Conservation (phyloP, 2,329 filamentous ascomycete genomes). For the Pyrenochaeta sp. region DNA sequence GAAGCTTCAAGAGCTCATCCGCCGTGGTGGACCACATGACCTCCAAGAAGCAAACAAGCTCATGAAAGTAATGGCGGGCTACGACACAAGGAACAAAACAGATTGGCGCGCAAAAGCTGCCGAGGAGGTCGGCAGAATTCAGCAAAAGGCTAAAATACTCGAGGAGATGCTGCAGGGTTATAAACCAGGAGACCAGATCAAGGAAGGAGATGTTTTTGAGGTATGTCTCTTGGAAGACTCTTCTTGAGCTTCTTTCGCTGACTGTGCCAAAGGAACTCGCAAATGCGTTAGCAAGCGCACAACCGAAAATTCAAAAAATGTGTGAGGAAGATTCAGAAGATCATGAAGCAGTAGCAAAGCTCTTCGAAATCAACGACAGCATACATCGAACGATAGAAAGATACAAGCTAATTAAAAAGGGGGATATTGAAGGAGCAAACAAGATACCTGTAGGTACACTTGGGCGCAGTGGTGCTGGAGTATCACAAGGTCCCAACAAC, state of each 20-base stretch:
- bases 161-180: conserved; percentile 93
- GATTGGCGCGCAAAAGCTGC: conserved; percentile 98
- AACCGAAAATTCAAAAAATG: conserved; percentile 99
- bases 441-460: conserved; percentile 85
- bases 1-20: conserved; percentile 97
- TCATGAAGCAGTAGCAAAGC: conserved; percentile 90
- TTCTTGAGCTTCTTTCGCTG: conserved; percentile 15
- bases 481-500: conserved; percentile 72
- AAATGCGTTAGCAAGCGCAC: conserved; percentile 86
- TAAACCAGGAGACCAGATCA: conserved; percentile 80
- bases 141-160: conserved; percentile 90
- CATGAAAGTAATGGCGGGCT: conserved; percentile 99
- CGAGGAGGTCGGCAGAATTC: conserved; percentile 92
- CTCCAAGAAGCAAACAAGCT: conserved; percentile 95
- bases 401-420: conserved; percentile 96
- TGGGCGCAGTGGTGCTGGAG: conserved; percentile 69
- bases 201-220: conserved; percentile 74
- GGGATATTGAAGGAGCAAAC: conserved; percentile 83
- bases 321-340: conserved; percentile 99
- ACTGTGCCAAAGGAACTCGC: conserved; percentile 75
- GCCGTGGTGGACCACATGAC: conserved; percentile 89
- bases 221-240: conserved; percentile 50
- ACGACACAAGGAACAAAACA: conserved; percentile 92
- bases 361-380: conserved; percentile 97
- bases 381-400: conserved; percentile 96